These are phyloP conservation scores for Irpex sp. DNA, from an alignment of 1,284 basidiomycete genomes.

Conservation along the genomic window DNA sequence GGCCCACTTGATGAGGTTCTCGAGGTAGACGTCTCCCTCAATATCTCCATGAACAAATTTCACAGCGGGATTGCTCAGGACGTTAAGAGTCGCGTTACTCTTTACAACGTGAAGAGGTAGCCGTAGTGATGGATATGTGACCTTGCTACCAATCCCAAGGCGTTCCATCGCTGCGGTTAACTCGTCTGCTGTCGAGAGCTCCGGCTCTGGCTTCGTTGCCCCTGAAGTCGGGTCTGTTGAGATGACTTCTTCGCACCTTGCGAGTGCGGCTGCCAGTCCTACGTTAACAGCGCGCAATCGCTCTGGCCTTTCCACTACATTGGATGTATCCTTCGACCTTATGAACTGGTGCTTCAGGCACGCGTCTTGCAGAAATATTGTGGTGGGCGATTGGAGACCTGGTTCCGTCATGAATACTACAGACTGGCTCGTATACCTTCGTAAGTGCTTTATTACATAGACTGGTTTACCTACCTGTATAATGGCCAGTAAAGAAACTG, in stretches of 20 bases:
- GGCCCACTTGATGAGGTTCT: constrained; percentile 60
- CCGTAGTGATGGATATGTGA: constrained; percentile 10
- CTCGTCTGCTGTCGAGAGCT: constrained; percentile 26
- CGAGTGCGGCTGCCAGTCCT: constrained; percentile 75
- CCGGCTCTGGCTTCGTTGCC: neutral
- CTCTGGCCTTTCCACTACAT: constrained; percentile 86
- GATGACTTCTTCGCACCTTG: constrained; percentile 53
- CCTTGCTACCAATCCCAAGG: constrained; percentile 40
- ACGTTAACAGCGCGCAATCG: constrained; percentile 79
- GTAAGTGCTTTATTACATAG: no score
- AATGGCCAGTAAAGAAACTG: no score
- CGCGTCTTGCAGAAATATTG: constrained; percentile 55
- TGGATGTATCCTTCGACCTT: constrained; percentile 67
- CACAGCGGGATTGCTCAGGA: constrained; percentile 62
- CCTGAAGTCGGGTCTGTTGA: neutral
- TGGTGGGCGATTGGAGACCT: neutral
- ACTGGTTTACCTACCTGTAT: no score
- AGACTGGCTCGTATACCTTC: no score
- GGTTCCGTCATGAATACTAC: no score
- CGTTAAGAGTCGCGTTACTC: constrained; percentile 49
- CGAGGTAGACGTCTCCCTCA: constrained; percentile 63
- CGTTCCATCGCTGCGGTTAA: constrained; percentile 52
- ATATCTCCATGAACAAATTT: constrained; percentile 74
- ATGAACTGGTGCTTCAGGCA: constrained; percentile 78
- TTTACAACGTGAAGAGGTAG: constrained; percentile 40